Conservation (phyloP, 1,284 basidiomycete species). For the Polyporus tsugae region DNA sequence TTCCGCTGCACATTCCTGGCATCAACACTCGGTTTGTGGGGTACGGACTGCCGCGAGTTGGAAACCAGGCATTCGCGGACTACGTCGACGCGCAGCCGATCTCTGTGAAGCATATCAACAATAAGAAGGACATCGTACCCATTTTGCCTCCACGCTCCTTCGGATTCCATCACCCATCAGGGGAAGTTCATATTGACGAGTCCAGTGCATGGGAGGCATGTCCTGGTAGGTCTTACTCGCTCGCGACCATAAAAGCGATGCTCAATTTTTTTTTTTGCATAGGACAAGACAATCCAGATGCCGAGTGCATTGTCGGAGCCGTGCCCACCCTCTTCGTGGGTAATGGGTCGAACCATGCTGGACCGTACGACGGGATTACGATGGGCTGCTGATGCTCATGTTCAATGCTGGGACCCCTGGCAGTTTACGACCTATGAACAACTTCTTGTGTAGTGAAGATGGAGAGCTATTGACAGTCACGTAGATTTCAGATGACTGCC, state of each 20-base stretch:
- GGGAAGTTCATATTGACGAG: slow-evolving; percentile 67
- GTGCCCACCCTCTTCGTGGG: slow-evolving; percentile 58
- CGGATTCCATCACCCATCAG: slow-evolving; percentile 63
- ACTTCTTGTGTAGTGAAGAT: neutral
- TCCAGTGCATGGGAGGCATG: slow-evolving; percentile 56
- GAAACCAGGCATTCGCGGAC: slow-evolving; percentile 65
- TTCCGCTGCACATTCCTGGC: slow-evolving; percentile 52
- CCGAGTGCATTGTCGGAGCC: slow-evolving; percentile 60
- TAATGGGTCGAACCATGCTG: slow-evolving; percentile 54
- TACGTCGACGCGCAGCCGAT: slow-evolving; percentile 58
- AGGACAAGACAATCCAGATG: slow-evolving; percentile 63
- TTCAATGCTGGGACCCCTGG: neutral
- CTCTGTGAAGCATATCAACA: slow-evolving; percentile 42
- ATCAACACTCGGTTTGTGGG: slow-evolving; percentile 49
- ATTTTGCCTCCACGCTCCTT: slow-evolving; percentile 48
- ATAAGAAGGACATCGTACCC: slow-evolving; percentile 41
- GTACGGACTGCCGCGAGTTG: slow-evolving; percentile 65
- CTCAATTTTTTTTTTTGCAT: no score
- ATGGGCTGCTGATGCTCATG: neutral
- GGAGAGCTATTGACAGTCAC: neutral
- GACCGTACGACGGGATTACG: slow-evolving; percentile 61
- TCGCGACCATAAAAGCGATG: neutral
- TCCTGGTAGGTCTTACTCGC: slow-evolving; percentile 45
- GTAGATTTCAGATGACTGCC: no score
- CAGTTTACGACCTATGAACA: neutral